A percentile compares a stretch with the other conserved stretches of the same genome.
phyloP scores from a whole-genome alignment of 768 basidiomycete species.

The Neoboletus subvelutipes region DNA sequence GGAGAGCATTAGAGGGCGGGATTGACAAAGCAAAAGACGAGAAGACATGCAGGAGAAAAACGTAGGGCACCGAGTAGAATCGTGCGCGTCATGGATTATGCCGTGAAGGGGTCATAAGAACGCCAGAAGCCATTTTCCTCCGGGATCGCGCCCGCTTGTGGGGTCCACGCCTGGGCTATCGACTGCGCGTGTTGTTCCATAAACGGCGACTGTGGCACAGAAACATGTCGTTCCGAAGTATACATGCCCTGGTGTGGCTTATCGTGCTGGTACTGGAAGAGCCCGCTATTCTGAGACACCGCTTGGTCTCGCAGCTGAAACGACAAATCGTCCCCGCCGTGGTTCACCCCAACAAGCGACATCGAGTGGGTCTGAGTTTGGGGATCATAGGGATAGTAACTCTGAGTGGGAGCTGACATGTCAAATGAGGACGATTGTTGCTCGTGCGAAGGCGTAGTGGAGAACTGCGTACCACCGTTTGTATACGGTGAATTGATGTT shows the following conservation, averaged over 20 bases:
- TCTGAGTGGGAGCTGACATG: constrained; percentile 14
- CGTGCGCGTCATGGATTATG: constrained; percentile 11
- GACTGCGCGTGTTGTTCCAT: constrained; percentile 9
- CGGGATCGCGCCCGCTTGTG: constrained; percentile 12
- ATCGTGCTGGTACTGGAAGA: constrained; percentile 23
- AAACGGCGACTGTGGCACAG: constrained; percentile 23
- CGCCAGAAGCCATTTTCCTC: constrained; percentile 27
- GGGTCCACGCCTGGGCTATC: constrained; percentile 20
- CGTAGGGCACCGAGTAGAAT: not conserved
- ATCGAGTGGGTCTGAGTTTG: constrained; percentile 15
- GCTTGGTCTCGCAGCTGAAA: constrained; percentile 19
- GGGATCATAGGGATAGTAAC: constrained; percentile 26
- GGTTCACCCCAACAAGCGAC: constrained; percentile 20
- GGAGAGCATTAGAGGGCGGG: not conserved
- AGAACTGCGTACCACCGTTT: constrained; percentile 16
- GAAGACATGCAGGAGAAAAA: not conserved
- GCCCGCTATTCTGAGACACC: constrained; percentile 14
- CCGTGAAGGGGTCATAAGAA: constrained; percentile 25
- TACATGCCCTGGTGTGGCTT: constrained; percentile 27
- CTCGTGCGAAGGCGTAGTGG: constrained; percentile 23
- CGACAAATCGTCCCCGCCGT: constrained; percentile 14
- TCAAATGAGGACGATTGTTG: constrained; percentile 22
- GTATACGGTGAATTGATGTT: constrained; percentile 28
- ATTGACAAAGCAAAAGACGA: not conserved
- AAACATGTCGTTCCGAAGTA: constrained; percentile 22